Percentiles rank a stretch among this genome's conserved stretches.
Conservation (phyloP, 257 asterid genomes). For the Jaltomata sinuosa region DNA sequence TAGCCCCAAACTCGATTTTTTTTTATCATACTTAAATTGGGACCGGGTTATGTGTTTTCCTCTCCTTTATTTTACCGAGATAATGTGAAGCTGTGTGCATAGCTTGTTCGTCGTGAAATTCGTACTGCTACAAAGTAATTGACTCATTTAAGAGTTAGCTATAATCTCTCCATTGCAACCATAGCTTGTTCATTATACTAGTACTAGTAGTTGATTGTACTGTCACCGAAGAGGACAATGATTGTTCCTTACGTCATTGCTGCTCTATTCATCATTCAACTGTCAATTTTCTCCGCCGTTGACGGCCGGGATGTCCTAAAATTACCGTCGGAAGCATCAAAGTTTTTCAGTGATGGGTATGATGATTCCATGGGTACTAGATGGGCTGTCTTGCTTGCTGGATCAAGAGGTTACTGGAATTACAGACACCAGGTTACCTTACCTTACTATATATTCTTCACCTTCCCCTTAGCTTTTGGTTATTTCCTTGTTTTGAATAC, state of each 20-base stretch:
- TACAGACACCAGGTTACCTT: slow-evolving; percentile 38
- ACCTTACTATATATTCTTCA: not conserved
- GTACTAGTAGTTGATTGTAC: not conserved
- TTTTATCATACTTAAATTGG: too few species aligned
- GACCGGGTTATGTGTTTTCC: too few species aligned
- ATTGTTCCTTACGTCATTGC: not conserved
- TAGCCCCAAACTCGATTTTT: too few species aligned
- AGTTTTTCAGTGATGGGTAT: slow-evolving; percentile 27
- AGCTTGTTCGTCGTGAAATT: too few species aligned
- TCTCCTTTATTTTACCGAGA: too few species aligned
- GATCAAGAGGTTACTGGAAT: slow-evolving; percentile 65
- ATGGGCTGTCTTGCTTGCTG: slow-evolving; percentile 93
- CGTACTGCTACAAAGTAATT: too few species aligned
- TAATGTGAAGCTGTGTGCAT: too few species aligned
- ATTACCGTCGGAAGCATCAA: slow-evolving; percentile 55
- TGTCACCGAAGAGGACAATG: too few species aligned
- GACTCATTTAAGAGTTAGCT: too few species aligned
- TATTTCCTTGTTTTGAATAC: too few species aligned
- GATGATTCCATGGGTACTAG: slow-evolving; percentile 64
- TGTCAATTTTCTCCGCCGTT: slow-evolving; percentile 41
- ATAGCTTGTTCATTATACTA: too few species aligned
- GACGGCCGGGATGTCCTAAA: slow-evolving; percentile 41
- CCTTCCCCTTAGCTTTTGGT: not conserved
- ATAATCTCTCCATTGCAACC: too few species aligned
- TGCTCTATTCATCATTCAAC: slow-evolving; percentile 30